Evolutionary conservation across 2,329 filamentous ascomycete genomes (phyloP), one percentile per base, ranked within the genome.

Genomic region (Colletotrichum cordylinicola): DNA sequence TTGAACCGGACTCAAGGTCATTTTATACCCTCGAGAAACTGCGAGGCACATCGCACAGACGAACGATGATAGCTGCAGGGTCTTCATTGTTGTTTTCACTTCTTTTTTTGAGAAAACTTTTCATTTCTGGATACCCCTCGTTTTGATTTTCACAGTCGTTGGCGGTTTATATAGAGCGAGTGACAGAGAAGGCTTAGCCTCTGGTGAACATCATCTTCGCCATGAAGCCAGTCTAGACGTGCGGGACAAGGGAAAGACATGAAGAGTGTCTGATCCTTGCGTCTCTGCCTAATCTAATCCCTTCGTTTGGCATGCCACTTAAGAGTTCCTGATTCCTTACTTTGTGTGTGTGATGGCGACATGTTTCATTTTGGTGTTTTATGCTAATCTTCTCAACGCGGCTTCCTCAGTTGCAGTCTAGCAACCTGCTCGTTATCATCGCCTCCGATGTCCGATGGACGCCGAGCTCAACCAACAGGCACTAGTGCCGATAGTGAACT

Each of bases 101-200:
- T 48, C 35, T 27, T 43, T 43, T 37, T 33, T 61, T n/a, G n/a
- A 6, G 48, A 48, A 21, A 4, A 27, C 55, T 43, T 69, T 69
- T 37, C 24, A 9, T 66, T 67, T 67, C 24, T 58, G 27, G 67
- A 70, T 70, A 70, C 67, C 67, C 67, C 56, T 70, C 67, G 56
- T 70, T 70, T 70, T 70, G 21, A 24, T 27, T n/a, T 21, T 48
- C 31, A 10, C 65, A 13, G 56, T 62, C 29, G 8, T 33, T 37
- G 56, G 67, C 67, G 67, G 18, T 43, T 55, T 62, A 62, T 27
- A 62, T 43, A 70, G 56, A 61, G 15, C 15, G 67, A 43, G 35
- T 35, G 21, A 68, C 9, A 67, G 37, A 21, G 29, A 48, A 33
- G n/a, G 15, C 6, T 29, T n/a, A 48, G n/a, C 52, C 27, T 31